Base-by-base conservation (phyloP, 2,329 filamentous ascomycete species). In the Ceratocystis destructans region DNA sequence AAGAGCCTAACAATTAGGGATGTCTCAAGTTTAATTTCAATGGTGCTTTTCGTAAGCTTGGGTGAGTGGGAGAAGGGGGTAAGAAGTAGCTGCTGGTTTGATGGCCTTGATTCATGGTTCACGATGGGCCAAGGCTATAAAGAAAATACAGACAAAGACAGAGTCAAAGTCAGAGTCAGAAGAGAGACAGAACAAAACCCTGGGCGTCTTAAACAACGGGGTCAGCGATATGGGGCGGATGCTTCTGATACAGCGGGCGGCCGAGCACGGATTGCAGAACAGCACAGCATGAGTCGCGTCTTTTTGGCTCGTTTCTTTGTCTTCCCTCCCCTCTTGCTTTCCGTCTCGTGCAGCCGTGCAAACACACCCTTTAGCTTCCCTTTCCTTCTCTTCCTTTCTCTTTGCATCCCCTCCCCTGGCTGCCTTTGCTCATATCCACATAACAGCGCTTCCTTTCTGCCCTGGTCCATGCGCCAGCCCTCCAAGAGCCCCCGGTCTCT, bases 21-120 rank as follows among this genome's bases (percentile, higher is more conserved):
- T 59, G 55, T 59, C 55, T 59, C 55, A 37, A 22, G 55, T 59
- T 59, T 59, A 59, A 59, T 59, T 37, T 59, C 55, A 12, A 59
- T 59, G 55, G 33, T 33, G 53, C 15, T 20, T 31, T 37, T n/a
- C 17, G 53, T 17, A 3, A 33, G 12, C 25, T 5, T 12, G 12
- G 46, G 15, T 50, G 7, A 1, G 22, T 5, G 5, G 7, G 50
- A 4, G 25, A n/a, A n/a, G 25, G 10, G 12, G 25, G 22, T n/a
- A n/a, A 12, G 12, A 37, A 10, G 5, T 31, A 22, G 20, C n/a
- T 55, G 50, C 3, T 55, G 25, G 8, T 12, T n/a, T 28, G 12
- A n/a, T 33, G 22, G 10, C 2, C 2, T n/a, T 57, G 53, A 15
- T 17, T 28, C 12, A 31, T 5, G 17, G 22, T 10, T 59, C 25